Conservation (phyloP, 1,284 basidiomycete species). For the Sporisorium scitamineum region DNA sequence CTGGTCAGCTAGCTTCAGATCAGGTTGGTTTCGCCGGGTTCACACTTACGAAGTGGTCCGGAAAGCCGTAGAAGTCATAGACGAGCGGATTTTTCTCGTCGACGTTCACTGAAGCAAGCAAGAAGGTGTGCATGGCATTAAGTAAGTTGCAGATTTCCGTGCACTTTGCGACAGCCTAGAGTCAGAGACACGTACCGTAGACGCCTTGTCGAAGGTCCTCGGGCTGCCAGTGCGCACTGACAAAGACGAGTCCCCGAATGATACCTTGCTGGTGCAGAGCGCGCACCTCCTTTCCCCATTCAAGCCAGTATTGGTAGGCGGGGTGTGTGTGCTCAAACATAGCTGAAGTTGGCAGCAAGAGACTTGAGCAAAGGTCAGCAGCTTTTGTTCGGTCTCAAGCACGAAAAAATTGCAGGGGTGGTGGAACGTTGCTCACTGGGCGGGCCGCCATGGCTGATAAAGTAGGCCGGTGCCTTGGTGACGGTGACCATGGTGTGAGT, state of each 20-base stretch:
- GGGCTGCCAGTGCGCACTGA: slow-evolving; percentile 71
- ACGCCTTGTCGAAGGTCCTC: slow-evolving; percentile 65
- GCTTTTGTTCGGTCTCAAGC: neutral
- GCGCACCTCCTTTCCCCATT: slow-evolving; percentile 67
- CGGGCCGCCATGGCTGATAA: slow-evolving; percentile 68
- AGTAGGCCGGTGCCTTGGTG: slow-evolving; percentile 45
- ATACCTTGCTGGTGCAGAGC: slow-evolving; percentile 40
- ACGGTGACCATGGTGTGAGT: slow-evolving; percentile 16
- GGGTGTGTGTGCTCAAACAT: slow-evolving; percentile 69
- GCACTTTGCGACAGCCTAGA: neutral
- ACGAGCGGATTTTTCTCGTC: slow-evolving; percentile 68
- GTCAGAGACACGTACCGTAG: slow-evolving; percentile 25
- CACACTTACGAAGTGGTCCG: slow-evolving; percentile 33
- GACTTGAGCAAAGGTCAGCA: neutral
- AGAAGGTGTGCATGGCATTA: neutral
- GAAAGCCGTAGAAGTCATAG: slow-evolving; percentile 72
- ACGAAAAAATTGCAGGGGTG: neutral
- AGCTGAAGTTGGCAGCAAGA: slow-evolving; percentile 21
- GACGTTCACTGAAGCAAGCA: slow-evolving; percentile 60
- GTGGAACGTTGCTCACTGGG: slow-evolving; percentile 55
- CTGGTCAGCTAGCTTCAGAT: neutral
- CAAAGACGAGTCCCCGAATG: slow-evolving; percentile 70
- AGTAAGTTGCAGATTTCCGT: neutral
- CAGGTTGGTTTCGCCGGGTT: no score
- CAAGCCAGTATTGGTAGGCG: slow-evolving; percentile 71